Base-by-base conservation (phyloP, 257 asterid genomes). In the Datura wrightii region DNA sequence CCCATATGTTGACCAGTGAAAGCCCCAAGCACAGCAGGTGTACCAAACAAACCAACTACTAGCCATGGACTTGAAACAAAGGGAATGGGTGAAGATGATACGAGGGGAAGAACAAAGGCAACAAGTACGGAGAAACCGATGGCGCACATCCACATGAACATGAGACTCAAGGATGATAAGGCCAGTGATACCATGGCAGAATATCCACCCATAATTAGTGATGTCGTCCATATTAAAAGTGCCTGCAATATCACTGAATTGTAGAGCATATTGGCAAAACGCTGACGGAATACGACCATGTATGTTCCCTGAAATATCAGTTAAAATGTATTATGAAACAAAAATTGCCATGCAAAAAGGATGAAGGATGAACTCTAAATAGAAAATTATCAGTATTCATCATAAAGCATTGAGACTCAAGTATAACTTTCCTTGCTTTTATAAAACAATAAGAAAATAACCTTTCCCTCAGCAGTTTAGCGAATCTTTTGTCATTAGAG, bases 11-110 rank as follows among this genome's bases (percentile, higher is more conserved):
- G 99, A 84, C 99, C 98, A 37, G 83, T 85, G 62, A 95, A 90
- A 36, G 98, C 99, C 85, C 99, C 99, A 4, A 97, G 90, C 80
- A 95, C 92, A 83, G 98, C 97, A 72, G 99, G 99, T 69, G 94
- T 98, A 42, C 92, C 98, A 55, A 93, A 97, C 79, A 97, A 89
- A 71, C 97, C 93, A 85, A 92, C 85, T 66, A 91, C 95, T 63
- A 97, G 90, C 95, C 92, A 93, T 1, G 99, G 99, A 90, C 90
- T 84, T 70, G 98, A 88, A 85, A 97, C 85, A 79, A 63, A 94
- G n/a, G 98, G 99, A 85, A 91, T 89, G 2, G 99, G 94, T 36
- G 97, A 93, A 52, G 94, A 90, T 56, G 96, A 95, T 84, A 95
- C 24, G 56, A 88, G 39, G 53, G 97, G 94, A 78, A 97, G 90